Percentiles rank a stretch among this genome's conserved stretches.
These are phyloP conservation scores for Toxoplasma gondii DNA, from an alignment of 169 alveolate species.

Conservation along the genomic window DNA sequence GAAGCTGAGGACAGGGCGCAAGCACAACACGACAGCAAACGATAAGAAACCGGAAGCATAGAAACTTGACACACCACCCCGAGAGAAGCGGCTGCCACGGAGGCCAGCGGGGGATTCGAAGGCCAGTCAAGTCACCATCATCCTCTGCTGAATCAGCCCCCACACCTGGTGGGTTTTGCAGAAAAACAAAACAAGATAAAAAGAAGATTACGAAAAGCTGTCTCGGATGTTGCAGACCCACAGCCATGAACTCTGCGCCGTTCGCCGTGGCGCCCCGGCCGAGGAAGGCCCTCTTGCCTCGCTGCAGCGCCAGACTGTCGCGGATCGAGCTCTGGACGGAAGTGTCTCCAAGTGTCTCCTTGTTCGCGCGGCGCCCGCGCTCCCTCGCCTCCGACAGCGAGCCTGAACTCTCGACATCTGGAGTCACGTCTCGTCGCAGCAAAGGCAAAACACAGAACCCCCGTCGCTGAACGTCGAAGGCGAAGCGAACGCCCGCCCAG, in stretches of 20 bases:
- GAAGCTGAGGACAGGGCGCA: too few species aligned
- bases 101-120: too few species aligned
- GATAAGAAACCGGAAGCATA: too few species aligned
- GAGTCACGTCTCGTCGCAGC: not conserved
- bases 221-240: not conserved
- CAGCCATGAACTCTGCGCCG: not conserved
- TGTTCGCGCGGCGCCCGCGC: not conserved
- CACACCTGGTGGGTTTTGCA: too few species aligned
- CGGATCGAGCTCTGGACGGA: not conserved
- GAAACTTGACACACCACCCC: too few species aligned
- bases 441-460: not conserved
- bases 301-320: not conserved
- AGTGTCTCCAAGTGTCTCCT: not conserved
- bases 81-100: too few species aligned
- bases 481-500: constrained; percentile 26
- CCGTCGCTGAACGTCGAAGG: not conserved
- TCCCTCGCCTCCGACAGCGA: not conserved
- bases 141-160: too few species aligned
- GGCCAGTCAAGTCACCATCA: too few species aligned
- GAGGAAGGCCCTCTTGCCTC: not conserved
- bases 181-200: too few species aligned
- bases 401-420: not conserved
- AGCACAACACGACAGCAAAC: too few species aligned
- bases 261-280: not conserved
- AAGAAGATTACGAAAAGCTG: too few species aligned